Evolutionary conservation across 257 asterid species (phyloP).

Genomic region (Apocynum venetum): DNA sequence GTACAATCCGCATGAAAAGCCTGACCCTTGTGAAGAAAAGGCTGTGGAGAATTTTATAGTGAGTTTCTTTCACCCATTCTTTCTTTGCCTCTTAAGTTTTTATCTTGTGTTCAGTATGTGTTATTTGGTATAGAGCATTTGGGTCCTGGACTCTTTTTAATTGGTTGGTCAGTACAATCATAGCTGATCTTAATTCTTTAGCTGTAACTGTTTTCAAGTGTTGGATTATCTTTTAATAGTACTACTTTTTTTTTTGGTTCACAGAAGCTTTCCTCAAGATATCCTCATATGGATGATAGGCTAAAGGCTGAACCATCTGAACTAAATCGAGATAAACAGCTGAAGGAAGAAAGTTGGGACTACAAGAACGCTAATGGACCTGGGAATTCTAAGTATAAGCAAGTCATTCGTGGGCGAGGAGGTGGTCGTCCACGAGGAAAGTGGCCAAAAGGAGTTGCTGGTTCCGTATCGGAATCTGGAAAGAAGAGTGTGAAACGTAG

Average conservation of each 20-base stretch:
- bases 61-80: conserved; percentile 35
- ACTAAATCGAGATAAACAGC: conserved; percentile 37
- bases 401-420: conserved; percentile 51
- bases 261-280: conserved; percentile 51
- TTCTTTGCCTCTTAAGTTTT: not conserved
- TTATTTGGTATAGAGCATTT: not conserved
- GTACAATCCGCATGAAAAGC: conserved; percentile 54
- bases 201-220: not conserved
- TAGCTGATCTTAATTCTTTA: not conserved
- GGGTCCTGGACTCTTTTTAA: not conserved
- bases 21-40: conserved; percentile 43
- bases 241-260: conserved; percentile 8
- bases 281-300: conserved; percentile 37
- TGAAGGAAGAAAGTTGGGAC: conserved; percentile 52
- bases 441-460: conserved; percentile 39
- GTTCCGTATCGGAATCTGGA: conserved; percentile 36
- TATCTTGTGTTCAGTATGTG: not conserved
- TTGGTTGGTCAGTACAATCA: not conserved
- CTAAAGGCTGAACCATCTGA: conserved; percentile 50
- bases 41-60: conserved; percentile 59
- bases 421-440: conserved; percentile 70
- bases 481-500: conserved; percentile 40
- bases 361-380: conserved; percentile 35
- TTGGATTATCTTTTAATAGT: not conserved
- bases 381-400: conserved; percentile 50